Evolutionary conservation across 345 rosid genomes (phyloP).

Genomic region (Corymbia maculata): DNA sequence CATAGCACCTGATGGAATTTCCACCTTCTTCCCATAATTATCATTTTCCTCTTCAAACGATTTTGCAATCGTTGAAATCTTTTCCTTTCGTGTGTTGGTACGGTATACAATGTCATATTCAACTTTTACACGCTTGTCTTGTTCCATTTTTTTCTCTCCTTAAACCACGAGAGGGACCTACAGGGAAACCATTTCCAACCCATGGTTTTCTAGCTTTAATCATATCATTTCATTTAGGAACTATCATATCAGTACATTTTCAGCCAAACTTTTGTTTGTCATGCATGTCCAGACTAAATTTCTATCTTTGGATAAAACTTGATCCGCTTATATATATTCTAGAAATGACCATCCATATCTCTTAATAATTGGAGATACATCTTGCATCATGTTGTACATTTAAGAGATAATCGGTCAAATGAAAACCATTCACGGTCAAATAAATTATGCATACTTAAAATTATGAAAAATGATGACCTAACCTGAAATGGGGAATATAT

Average conservation of each 20-base stretch:
- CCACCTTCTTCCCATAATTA: neutral
- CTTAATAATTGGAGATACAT: neutral
- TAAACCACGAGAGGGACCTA: neutral
- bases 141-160: neutral
- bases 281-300: neutral
- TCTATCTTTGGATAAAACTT: neutral
- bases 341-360: neutral
- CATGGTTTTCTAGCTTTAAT: neutral
- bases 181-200: neutral
- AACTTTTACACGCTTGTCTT: neutral
- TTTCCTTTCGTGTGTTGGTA: neutral
- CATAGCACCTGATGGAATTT: neutral
- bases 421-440: neutral
- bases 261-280: neutral
- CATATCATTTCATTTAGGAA: no score
- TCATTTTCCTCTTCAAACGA: neutral
- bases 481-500: no score
- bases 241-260: no score
- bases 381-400: neutral
- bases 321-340: neutral
- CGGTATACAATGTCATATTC: neutral
- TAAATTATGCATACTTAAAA: neutral
- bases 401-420: accelerated
- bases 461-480: neutral
- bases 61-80: neutral